Base-by-base conservation (phyloP, 257 asterid species). In the Salvia splendens region DNA sequence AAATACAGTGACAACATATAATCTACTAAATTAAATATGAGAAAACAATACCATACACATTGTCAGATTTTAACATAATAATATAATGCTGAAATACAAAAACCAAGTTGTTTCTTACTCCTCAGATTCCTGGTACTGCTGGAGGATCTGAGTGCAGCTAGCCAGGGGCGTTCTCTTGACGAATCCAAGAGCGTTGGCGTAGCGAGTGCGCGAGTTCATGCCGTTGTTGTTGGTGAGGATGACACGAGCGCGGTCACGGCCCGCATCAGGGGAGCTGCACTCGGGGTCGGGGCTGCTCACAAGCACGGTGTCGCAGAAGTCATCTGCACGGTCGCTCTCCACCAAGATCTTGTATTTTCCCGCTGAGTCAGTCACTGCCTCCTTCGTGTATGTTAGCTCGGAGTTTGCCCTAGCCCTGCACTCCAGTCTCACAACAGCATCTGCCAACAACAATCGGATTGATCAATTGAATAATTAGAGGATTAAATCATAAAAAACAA, bases 161-260 rank as follows among this genome's bases (percentile, higher is more conserved):
- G 83, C 73, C 82, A 87, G 62, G 14, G 92, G 86, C 0, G 72
- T 68, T 3, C 71, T 61, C 76, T 65, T 76, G 20, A 71, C 60
- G 80, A 81, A 92, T 5, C 93, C 96, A 82, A 89, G 68, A 73
- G 80, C 76, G 62, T 92, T 92, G 20, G 91, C 97, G 0, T 40
- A 74, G 1, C 97, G 91, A 3, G 46, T 49, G 28, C 66, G 63
- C 8, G 91, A 78, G 52, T 8, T 64, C 84, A 92, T 81, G 55
- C 98, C 97, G 40, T 89, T 92, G 93, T 86, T 81, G 65, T 80
- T 68, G 49, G 97, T 86, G 24, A 92, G 86, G 57, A 82, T 65
- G 5, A 89, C 91, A 3, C 87, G 92, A 28, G 96, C 82, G 3
- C 88, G 82, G 61, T 89, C 97, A 3, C 98, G 91, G 2, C 97